These are phyloP conservation scores for Hygrocybe coccinea DNA, from an alignment of 768 basidiomycete species.

Conservation along the genomic window DNA sequence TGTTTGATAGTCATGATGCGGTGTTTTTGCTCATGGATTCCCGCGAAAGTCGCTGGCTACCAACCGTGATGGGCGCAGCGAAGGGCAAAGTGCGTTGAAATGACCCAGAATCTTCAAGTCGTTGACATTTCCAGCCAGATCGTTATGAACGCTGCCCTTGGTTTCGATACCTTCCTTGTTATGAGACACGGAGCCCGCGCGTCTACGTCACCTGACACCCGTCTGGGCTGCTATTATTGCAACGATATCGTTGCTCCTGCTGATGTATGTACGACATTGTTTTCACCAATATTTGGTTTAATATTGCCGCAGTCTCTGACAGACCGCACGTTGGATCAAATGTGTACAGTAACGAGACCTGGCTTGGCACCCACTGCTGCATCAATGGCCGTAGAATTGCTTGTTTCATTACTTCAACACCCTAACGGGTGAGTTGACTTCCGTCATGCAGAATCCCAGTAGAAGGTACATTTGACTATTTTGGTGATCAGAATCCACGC, in stretches of 20 bases:
- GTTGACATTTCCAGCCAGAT: slow-evolving; percentile 45
- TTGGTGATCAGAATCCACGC: slow-evolving; percentile 41
- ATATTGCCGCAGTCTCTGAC: slow-evolving; percentile 43
- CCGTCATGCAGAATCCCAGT: not conserved
- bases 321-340: slow-evolving; percentile 93
- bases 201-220: slow-evolving; percentile 27
- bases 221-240: slow-evolving; percentile 94
- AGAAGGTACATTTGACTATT: not conserved
- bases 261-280: slow-evolving; percentile 53
- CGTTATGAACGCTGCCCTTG: slow-evolving; percentile 89
- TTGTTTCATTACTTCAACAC: slow-evolving; percentile 83
- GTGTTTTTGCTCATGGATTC: slow-evolving; percentile 97
- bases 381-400: slow-evolving; percentile 87
- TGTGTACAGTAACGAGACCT: slow-evolving; percentile 97
- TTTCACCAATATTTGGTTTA: too few relatives aligned
- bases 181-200: too few relatives aligned
- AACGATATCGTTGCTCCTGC: too few relatives aligned
- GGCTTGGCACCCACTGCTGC: slow-evolving; percentile 91
- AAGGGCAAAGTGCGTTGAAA: slow-evolving; percentile 66
- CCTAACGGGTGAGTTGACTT: slow-evolving; percentile 62
- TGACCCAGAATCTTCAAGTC: not conserved
- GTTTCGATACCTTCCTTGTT: slow-evolving; percentile 96
- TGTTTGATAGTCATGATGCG: slow-evolving; percentile 83
- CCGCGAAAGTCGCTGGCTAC: slow-evolving; percentile 95
- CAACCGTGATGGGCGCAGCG: slow-evolving; percentile 78